Percentiles rank a stretch among this genome's conserved stretches.
phyloP scores from a whole-genome alignment of 192 early-diverging fungal genomes.

The Coemansia biformis region DNA sequence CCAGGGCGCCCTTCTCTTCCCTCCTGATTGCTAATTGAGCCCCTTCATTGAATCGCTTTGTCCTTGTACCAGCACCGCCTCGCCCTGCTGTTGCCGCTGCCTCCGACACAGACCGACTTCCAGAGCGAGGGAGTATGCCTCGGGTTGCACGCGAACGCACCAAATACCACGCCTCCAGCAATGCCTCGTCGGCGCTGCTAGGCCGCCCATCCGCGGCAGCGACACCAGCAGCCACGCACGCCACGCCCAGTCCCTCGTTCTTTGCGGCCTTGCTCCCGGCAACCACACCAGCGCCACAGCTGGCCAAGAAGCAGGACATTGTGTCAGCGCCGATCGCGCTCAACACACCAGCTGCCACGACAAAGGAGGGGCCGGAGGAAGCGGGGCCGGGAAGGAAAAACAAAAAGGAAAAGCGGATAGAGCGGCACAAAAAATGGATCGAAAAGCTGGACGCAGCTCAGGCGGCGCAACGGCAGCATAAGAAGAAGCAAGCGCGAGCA shows the following conservation, averaged over 20 bases:
- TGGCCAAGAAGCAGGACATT: conserved; percentile 3
- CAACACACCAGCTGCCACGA: background rate
- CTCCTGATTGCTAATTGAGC: no score
- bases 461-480: conserved; percentile 48
- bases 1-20: conserved; percentile 1
- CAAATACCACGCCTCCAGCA: conserved; percentile 22
- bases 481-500: conserved; percentile 34
- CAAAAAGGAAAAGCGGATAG: conserved; percentile 55
- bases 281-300: no score
- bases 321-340: conserved; percentile 15
- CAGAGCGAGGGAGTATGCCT: conserved; percentile 23
- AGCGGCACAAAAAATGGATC: conserved; percentile 59
- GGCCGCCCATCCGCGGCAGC: no score
- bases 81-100: no score
- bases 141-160: conserved; percentile 19
- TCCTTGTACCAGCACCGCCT: no score
- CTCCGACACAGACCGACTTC: no score
- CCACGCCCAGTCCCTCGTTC: background rate
- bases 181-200: no score
- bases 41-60: no score
- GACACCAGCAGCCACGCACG: background rate
- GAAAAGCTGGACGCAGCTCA: conserved; percentile 57
- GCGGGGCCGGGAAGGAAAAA: conserved; percentile 30
- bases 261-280: no score
- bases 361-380: background rate